Percentiles rank a stretch among this genome's conserved stretches.
Evolutionary conservation across 108 stramenopile genomes (phyloP).

Genomic region (Nitzschia putrida): DNA sequence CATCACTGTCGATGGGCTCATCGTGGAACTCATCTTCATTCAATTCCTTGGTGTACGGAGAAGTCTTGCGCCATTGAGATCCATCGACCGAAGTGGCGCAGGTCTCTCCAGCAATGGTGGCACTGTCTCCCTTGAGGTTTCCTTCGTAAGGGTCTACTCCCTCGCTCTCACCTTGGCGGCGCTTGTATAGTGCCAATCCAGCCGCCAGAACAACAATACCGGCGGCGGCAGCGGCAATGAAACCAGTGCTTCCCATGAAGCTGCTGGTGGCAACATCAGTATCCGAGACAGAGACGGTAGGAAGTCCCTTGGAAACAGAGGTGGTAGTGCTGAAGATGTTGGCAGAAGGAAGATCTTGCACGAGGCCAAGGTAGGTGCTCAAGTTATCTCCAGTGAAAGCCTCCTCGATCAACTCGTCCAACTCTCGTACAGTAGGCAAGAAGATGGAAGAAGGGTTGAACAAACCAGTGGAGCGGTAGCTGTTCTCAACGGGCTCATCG

Average conservation of each 20-base stretch:
- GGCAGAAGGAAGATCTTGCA: slow-evolving; percentile 24
- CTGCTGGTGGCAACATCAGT: not conserved
- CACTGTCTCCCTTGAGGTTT: slow-evolving; percentile 15
- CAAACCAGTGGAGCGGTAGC: slow-evolving; percentile 29
- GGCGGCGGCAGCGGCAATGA: slow-evolving; percentile 26
- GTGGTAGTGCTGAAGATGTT: slow-evolving; percentile 33
- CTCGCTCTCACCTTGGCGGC: slow-evolving; percentile 2
- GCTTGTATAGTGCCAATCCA: slow-evolving; percentile 20
- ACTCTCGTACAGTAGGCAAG: slow-evolving; percentile 27
- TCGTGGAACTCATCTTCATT: slow-evolving; percentile 30
- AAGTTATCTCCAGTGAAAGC: slow-evolving; percentile 22
- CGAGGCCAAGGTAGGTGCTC: slow-evolving; percentile 12
- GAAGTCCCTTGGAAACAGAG: slow-evolving; percentile 10
- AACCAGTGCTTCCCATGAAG: slow-evolving; percentile 26
- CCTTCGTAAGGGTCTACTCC: slow-evolving; percentile 9
- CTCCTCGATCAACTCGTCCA: slow-evolving; percentile 23
- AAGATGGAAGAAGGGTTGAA: slow-evolving; percentile 42
- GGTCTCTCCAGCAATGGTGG: slow-evolving; percentile 30
- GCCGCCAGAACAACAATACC: slow-evolving; percentile 40
- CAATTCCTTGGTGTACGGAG: slow-evolving; percentile 1
- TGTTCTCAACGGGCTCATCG: slow-evolving; percentile 22
- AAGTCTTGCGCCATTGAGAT: slow-evolving; percentile 12
- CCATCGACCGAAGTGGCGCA: slow-evolving; percentile 20
- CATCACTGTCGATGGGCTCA: slow-evolving; percentile 32
- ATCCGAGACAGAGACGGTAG: slow-evolving; percentile 4